Base-by-base conservation (phyloP, 23 red algal genomes). In the Gracilaria gracilis region DNA sequence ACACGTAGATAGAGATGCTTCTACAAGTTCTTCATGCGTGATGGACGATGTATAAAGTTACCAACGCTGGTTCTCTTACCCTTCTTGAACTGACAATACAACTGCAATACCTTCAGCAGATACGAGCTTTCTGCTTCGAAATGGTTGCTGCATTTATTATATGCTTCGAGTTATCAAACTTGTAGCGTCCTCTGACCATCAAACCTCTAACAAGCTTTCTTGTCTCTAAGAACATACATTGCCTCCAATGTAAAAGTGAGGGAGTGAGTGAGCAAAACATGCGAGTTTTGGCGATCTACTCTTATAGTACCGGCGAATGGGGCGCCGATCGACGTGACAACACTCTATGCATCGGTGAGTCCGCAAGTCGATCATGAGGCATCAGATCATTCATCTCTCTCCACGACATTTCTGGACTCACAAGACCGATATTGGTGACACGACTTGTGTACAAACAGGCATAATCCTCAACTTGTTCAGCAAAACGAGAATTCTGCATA, bases 401-500 rank as follows among this genome's bases (percentile, higher is more conserved):
- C 81, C 87, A 98, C 37, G 91, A 93, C 40, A 95, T 88, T 34
- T 98, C 96, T 8, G 94, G 93, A 35, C 88, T 93, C 9, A 98
- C 90, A 48, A 91, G 64, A 14, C 83, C 79, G 37, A 99, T 82
- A 77, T 99, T 99, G 31, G 85, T 99, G 24, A 94, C 97, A n/a
- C 67, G 46, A 21, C 88, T 87, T 14, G 97, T 95, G 67, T 99
- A 99, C 93, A 99, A 69, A 82, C 97, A 99, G 21, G 97, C 97
- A 76, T 99, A 99, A 61, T 92, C 72, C 84, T 99, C 97, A 48
- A 99, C 97, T 83, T 99, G 97, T 80, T 96, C 88, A 21, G 97
- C 97, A 88, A 99, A 99, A 28, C 93, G 67, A 49, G 93, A 96
- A 67, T 99, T 99, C 79, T 99, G 97, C 64, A 93, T 82, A 25